Conservation (phyloP, 306 rosid genomes). For the Glycine tomentella region DNA sequence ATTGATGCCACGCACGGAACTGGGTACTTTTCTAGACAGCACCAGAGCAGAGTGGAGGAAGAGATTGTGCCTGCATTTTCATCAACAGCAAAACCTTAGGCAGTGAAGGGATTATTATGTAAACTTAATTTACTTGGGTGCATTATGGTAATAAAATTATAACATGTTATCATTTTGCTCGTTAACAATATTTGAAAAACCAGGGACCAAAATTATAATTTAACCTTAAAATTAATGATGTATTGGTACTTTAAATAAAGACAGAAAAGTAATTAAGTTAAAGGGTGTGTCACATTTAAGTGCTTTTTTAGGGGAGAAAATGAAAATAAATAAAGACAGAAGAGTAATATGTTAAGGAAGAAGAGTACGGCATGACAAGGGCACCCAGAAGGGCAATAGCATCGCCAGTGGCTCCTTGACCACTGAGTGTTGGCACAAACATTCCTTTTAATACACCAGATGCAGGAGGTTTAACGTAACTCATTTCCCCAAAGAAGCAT, state of each 20-base stretch:
- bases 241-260: too few species aligned
- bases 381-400: slow-evolving; percentile 94
- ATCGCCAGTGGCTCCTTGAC: slow-evolving; percentile 75
- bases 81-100: neutral
- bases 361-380: slow-evolving; percentile 86
- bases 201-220: too few species aligned
- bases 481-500: slow-evolving; percentile 88
- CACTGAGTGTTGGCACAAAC: slow-evolving; percentile 76
- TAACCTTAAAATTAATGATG: too few species aligned
- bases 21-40: slow-evolving; percentile 78
- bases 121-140: neutral
- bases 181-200: too few species aligned
- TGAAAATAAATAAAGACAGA: neutral
- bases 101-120: neutral
- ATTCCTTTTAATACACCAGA: slow-evolving; percentile 51
- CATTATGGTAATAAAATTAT: too few species aligned
- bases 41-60: slow-evolving; percentile 97
- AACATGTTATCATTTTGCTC: neutral
- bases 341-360: neutral
- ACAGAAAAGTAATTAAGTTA: too few species aligned
- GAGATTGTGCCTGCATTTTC: slow-evolving; percentile 79
- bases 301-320: neutral
- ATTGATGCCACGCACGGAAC: slow-evolving; percentile 76
- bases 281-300: neutral
- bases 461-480: slow-evolving; percentile 77